Evolutionary conservation across 306 rosid genomes (phyloP), one percentile per base, ranked within the genome.

Genomic region (Lupinus albus): DNA sequence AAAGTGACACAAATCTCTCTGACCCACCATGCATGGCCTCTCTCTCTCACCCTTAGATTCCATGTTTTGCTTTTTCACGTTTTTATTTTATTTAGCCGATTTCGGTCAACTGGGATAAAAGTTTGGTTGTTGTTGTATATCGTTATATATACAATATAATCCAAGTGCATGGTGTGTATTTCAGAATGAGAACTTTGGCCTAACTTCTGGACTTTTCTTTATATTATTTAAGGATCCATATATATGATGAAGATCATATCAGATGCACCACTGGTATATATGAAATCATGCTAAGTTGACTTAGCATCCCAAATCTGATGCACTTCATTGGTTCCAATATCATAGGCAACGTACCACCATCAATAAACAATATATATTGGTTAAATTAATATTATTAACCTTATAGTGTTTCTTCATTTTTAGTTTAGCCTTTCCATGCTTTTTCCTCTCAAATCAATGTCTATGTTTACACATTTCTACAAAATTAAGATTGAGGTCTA

Each of bases 11-110:
- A 79, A 44, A 62, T 65, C 67, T 41, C 74, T 64, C 54, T 68
- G 79, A 48, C 79, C 3, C 81, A 79, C 83, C 64, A 38, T 79
- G 79, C 79, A 74, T 79, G 76, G 38, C 71, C 64, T 36, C 49
- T 73, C 52, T 47, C 38, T 25, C 30, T 8, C 1, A 33, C 52
- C 55, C 39, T 72, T 14, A 33, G 75, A 70, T 76, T 76, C 78
- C 68, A 28, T 11, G 5, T 0, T 11, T 4, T 42, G 4, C 4
- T 11, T 25, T 25, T 25, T 25, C n/a, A 25, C 3, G 30, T 25
- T 25, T 25, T 1, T n/a, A n/a, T n/a, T 75, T 8, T 59, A 44
- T 7, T 56, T 30, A n/a, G n/a, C n/a, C n/a, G n/a, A n/a, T n/a
- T n/a, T n/a, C n/a, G n/a, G n/a, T n/a, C n/a, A n/a, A n/a, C n/a